Evolutionary conservation across 768 basidiomycete genomes (phyloP).

Genomic region (Russula griseocarnosa): DNA sequence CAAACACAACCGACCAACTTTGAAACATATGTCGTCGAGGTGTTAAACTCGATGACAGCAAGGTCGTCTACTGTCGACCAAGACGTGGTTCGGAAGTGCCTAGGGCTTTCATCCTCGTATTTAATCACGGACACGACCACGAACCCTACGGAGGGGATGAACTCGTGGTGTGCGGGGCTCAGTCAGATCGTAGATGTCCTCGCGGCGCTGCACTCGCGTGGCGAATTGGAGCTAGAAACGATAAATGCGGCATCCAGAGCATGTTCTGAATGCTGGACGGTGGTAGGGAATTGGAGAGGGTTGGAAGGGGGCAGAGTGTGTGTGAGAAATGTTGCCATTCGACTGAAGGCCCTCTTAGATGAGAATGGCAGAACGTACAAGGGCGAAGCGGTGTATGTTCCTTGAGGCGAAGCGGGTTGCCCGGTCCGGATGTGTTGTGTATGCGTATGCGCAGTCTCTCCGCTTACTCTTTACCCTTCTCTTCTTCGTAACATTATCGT

Average conservation of each 20-base stretch:
- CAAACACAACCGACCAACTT: slow-evolving; percentile 51
- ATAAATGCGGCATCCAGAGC: slow-evolving; percentile 63
- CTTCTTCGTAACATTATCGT: not conserved
- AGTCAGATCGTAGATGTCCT: slow-evolving; percentile 66
- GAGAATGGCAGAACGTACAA: slow-evolving; percentile 47
- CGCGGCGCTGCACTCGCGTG: slow-evolving; percentile 60
- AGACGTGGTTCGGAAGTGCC: slow-evolving; percentile 53
- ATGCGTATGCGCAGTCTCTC: not conserved
- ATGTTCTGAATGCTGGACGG: slow-evolving; percentile 80
- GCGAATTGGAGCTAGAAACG: slow-evolving; percentile 74
- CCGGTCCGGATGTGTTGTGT: slow-evolving; percentile 7
- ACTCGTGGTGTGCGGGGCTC: slow-evolving; percentile 65
- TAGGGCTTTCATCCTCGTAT: slow-evolving; percentile 73
- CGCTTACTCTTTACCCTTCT: too few relatives aligned
- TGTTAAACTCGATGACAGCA: slow-evolving; percentile 50
- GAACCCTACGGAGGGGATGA: slow-evolving; percentile 52
- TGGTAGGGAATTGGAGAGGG: slow-evolving; percentile 63
- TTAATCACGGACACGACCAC: slow-evolving; percentile 70
- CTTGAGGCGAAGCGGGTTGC: slow-evolving; percentile 26
- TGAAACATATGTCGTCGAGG: slow-evolving; percentile 52
- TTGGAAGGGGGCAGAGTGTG: slow-evolving; percentile 60
- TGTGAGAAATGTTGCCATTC: slow-evolving; percentile 56
- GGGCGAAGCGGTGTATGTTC: slow-evolving; percentile 39
- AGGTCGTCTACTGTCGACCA: slow-evolving; percentile 54
- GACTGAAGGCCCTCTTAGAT: slow-evolving; percentile 55